Percentiles rank a stretch among this genome's conserved stretches.
Evolutionary conservation across 768 basidiomycete genomes (phyloP).

Genomic region (Suillus subluteus): DNA sequence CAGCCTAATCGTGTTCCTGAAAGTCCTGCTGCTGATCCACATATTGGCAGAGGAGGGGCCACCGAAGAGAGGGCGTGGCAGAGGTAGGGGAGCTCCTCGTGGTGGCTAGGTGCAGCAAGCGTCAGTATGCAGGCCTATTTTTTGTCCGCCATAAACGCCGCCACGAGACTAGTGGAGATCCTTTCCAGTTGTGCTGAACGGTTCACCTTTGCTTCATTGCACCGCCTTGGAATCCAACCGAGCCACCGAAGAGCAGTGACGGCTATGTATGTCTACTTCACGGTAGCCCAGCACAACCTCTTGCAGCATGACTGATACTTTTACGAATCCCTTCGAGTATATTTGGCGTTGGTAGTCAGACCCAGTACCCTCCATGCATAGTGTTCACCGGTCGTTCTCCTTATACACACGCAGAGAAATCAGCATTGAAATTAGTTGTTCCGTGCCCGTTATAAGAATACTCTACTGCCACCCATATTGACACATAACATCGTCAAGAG

Average conservation of each 20-base stretch:
- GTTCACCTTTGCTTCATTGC: constrained; percentile 7
- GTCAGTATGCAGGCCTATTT: no score
- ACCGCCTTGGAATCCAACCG: not conserved
- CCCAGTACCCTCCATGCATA: not conserved
- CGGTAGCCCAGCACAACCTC: not conserved
- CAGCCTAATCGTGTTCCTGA: constrained; percentile 17
- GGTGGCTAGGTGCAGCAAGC: constrained; percentile 25
- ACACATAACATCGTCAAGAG: constrained; percentile 14
- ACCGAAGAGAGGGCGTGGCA: constrained; percentile 31
- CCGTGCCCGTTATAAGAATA: constrained; percentile 8
- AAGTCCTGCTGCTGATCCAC: constrained; percentile 14
- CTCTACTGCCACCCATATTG: constrained; percentile 12
- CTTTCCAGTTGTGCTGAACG: not conserved
- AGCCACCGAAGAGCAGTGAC: not conserved
- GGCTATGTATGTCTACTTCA: no score
- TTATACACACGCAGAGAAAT: constrained; percentile 1
- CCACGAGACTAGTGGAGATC: not conserved
- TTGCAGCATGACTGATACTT: constrained; percentile 1
- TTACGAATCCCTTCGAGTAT: not conserved
- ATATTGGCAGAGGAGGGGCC: constrained; percentile 26
- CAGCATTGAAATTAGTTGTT: constrained; percentile 11
- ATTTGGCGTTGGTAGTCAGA: not conserved
- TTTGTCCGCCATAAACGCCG: not conserved
- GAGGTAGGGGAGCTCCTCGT: constrained; percentile 36
- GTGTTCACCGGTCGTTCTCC: not conserved